These are phyloP conservation scores for Penicillium dipodomyicola DNA, from an alignment of 495 filamentous ascomycete species.

Conservation along the genomic window DNA sequence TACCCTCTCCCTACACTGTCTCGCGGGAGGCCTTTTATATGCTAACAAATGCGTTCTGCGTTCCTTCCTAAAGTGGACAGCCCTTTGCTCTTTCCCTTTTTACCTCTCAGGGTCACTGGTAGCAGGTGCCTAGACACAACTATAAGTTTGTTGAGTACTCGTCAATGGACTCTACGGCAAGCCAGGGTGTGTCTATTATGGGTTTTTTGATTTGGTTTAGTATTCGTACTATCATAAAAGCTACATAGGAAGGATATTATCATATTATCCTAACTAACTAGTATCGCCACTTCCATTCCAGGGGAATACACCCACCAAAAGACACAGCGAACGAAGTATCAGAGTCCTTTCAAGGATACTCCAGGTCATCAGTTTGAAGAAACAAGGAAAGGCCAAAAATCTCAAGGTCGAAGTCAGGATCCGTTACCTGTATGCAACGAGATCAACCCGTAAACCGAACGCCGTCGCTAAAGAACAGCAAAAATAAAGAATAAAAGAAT, in stretches of 20 bases:
- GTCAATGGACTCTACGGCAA: neutral
- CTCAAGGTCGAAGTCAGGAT: slow-evolving; percentile 2
- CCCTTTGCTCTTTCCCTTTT: neutral
- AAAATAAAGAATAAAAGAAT: slow-evolving; percentile 7
- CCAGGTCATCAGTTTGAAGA: slow-evolving; percentile 21
- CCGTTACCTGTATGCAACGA: slow-evolving; percentile 12
- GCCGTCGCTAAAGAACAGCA: slow-evolving; percentile 38
- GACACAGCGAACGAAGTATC: neutral
- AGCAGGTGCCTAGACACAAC: too few relatives aligned
- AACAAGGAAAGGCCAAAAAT: slow-evolving; percentile 10
- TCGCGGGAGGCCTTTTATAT: neutral
- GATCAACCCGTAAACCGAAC: slow-evolving; percentile 27
- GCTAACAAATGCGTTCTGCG: too few relatives aligned
- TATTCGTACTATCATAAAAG: slow-evolving; percentile 8
- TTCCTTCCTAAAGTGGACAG: neutral
- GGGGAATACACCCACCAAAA: neutral
- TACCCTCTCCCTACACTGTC: neutral
- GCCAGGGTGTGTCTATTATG: neutral
- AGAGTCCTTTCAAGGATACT: slow-evolving; percentile 12
- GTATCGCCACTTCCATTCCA: neutral
- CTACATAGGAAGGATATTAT: neutral
- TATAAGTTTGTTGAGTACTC: neutral
- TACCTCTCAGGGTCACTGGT: neutral
- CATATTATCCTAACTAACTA: neutral
- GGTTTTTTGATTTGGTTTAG: neutral